Base-by-base conservation (phyloP, 2,329 filamentous ascomycete genomes). In the Trichoderma atroviride region DNA sequence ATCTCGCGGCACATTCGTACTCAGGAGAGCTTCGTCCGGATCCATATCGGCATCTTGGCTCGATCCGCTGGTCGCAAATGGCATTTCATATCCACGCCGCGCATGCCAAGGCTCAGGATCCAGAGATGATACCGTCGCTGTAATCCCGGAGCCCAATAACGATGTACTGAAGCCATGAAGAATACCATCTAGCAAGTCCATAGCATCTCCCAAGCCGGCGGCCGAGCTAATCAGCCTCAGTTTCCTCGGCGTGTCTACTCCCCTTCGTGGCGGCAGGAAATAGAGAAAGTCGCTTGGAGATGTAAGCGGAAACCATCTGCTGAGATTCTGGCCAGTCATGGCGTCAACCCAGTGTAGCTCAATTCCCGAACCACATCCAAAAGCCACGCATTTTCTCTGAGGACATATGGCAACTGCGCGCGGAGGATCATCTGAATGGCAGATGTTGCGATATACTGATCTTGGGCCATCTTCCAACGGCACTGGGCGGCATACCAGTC, bases 351-450 rank as follows among this genome's bases (percentile, higher is more conserved):
- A 91, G 74, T 90, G 88, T 50, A 91, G 79, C 74, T 91, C 89
- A 64, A 91, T 86, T 1, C 88, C 87, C 9, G 84, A 82, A 14
- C 84, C 83, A 71, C 87, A 90, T 16, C 89, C 89, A 79, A 91
- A 91, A 10, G 88, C 89, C 40, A 90, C 86, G 72, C 88, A 90
- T 62, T 84, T 83, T 57, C 87, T 83, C 69, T 89, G 86, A n/a
- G 89, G 89, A 72, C 87, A 90, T 40, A 91, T 86, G 0, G 89
- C 86, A 11, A 91, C 84, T 50, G 87, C 89, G n/a, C 86, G 84
- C 14, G 89, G 89, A 19, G 86, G 86, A 71, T 91, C 88, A 65
- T 90, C 85, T 47, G 84, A 78, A 2, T 85, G 87, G 74, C 89
- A 90, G 52, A 91, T 74, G 70, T 86, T 82, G 52, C 83, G 81